Base-by-base conservation (phyloP, 202 grass and related monocot species). In the Cymbopogon flexuosus region DNA sequence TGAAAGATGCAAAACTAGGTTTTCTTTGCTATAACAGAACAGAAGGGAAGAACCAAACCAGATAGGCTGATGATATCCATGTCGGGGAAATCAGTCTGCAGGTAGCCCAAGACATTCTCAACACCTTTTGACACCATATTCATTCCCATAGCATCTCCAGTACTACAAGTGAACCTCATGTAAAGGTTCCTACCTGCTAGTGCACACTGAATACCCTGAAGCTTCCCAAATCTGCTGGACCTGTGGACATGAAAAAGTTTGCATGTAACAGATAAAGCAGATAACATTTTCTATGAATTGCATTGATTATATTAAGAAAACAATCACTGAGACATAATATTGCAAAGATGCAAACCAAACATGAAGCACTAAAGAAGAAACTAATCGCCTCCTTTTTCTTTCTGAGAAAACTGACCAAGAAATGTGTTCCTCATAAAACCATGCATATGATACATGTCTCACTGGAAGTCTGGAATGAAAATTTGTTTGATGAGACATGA, bases 201-300 rank as follows among this genome's bases (percentile, higher is more conserved):
- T 61, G 88, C 76, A 79, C 88, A 90, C 18, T 16, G 46, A 76
- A 88, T 80, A 45, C 62, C 73, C 78, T 93, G 94, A 52, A 97
- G 79, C 77, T 70, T 93, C n/a, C 80, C 87, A 87, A 93, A 97
- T 88, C 91, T 93, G 77, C 91, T 93, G 11, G 85, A 97, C 79
- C 91, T 97, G 87, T 41, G 45, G 74, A 39, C 40, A 82, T 46
- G 6, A 61, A 65, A 82, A 43, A 84, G 16, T 62, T 35, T 56
- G 6, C 3, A 78, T 69, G 61, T 58, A 73, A 23, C 30, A 37
- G 45, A 16, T 75, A 77, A 62, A 65, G 9, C 76, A 47, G 13
- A 51, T 75, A 15, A 62, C 12, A 42, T 31, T n/a, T 43, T 63
- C 72, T 43, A 39, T 19, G 3, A 43, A 57, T 2, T 63, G 6